phyloP scores from a whole-genome alignment of 2,329 filamentous ascomycete genomes.

The Curvularia hawaiiensis region DNA sequence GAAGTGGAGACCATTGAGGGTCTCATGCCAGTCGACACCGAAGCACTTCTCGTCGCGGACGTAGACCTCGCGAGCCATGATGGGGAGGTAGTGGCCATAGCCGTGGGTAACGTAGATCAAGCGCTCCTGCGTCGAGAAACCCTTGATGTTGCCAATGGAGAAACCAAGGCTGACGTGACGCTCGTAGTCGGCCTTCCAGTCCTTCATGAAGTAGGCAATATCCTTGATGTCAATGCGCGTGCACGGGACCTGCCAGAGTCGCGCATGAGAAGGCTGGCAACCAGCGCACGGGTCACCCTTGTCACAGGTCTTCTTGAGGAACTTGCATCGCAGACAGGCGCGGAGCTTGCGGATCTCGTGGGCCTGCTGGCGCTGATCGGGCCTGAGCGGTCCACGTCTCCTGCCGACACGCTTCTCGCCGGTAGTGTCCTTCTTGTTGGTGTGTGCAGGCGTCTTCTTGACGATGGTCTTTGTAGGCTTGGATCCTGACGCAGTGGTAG shows the following conservation, averaged over 20 bases:
- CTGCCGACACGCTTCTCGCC: slow-evolving; percentile 92
- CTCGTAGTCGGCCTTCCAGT: slow-evolving; percentile 97
- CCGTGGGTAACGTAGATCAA: slow-evolving; percentile 94
- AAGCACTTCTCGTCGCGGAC: slow-evolving; percentile 93
- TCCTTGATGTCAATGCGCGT: slow-evolving; percentile 99
- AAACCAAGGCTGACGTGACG: slow-evolving; percentile 85
- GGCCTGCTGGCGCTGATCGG: slow-evolving; percentile 94
- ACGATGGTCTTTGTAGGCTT: slow-evolving; percentile 86
- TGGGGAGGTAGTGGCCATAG: slow-evolving; percentile 89
- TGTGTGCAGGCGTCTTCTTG: slow-evolving; percentile 69
- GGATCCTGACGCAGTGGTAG: slow-evolving; percentile 67
- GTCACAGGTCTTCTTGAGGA: slow-evolving; percentile 98
- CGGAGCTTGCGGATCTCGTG: slow-evolving; percentile 95
- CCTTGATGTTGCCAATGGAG: slow-evolving; percentile 94
- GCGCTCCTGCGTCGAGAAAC: slow-evolving; percentile 67
- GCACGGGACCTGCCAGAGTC: slow-evolving; percentile 96
- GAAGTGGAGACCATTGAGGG: slow-evolving; percentile 75
- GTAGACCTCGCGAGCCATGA: slow-evolving; percentile 92
- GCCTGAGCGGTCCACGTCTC: slow-evolving; percentile 84
- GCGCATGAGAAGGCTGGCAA: slow-evolving; percentile 93
- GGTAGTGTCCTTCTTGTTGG: slow-evolving; percentile 75
- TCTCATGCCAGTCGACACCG: slow-evolving; percentile 91
- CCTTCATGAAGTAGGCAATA: slow-evolving; percentile 98
- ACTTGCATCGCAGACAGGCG: slow-evolving; percentile 95
- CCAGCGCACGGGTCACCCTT: slow-evolving; percentile 96